phyloP scores from a whole-genome alignment of 495 filamentous ascomycete genomes.

The Trichoderma gamsii region DNA sequence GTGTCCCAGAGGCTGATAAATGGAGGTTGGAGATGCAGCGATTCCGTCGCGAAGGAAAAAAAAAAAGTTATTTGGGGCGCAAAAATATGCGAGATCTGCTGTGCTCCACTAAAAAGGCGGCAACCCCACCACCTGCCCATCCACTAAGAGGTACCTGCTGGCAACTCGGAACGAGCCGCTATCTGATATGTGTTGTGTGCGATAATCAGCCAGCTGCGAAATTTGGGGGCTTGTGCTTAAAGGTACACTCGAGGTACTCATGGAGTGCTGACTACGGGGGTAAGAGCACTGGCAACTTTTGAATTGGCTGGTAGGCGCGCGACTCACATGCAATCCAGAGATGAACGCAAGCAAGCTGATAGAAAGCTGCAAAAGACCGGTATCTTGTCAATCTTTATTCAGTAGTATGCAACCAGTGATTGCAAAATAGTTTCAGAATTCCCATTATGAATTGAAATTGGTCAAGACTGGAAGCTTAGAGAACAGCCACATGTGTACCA shows the following conservation, averaged over 20 bases:
- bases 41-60: slow-evolving; percentile 2
- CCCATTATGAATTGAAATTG: too few species aligned
- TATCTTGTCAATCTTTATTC: too few species aligned
- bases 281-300: not conserved
- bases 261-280: not conserved
- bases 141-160: slow-evolving; percentile 6
- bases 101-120: slow-evolving; percentile 5
- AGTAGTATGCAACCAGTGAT: too few species aligned
- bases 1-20: not conserved
- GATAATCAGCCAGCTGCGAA: not conserved
- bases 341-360: too few species aligned
- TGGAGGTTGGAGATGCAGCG: slow-evolving; percentile 1
- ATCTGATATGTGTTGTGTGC: not conserved
- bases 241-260: not conserved
- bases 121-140: slow-evolving; percentile 1
- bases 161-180: not conserved
- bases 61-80: slow-evolving; percentile 7
- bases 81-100: slow-evolving; percentile 12
- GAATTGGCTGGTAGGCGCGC: too few species aligned
- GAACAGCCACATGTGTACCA: too few species aligned
- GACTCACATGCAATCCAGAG: too few species aligned
- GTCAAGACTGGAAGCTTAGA: too few species aligned
- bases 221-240: not conserved
- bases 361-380: too few species aligned
- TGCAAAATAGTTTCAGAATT: too few species aligned